A percentile compares a stretch with the other conserved stretches of the same genome.
Conservation (phyloP, 257 asterid species). For the Capsicum baccatum region DNA sequence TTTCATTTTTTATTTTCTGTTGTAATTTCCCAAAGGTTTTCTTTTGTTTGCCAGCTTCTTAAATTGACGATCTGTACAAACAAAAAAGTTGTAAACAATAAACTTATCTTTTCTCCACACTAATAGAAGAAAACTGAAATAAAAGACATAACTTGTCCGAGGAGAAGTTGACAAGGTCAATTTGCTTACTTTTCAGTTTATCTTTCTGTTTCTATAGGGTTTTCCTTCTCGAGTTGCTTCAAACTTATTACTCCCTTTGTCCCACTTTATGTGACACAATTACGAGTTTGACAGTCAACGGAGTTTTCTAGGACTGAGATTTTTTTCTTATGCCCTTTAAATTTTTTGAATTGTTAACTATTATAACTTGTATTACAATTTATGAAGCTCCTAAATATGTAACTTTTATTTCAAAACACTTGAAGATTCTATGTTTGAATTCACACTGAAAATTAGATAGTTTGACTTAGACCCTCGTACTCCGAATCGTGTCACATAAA, state of each 20-base stretch:
- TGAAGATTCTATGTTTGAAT: neutral
- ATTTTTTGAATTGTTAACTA: neutral
- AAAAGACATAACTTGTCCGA: neutral
- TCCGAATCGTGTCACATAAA: neutral
- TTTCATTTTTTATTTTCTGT: conserved; percentile 27
- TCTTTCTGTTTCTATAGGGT: neutral
- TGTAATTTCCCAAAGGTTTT: neutral
- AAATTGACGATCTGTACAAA: conserved; percentile 13
- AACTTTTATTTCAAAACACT: conserved; percentile 12
- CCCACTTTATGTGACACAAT: neutral
- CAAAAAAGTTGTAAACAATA: neutral
- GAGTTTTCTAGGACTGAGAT: neutral
- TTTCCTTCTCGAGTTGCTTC: conserved; percentile 21
- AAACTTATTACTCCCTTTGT: neutral
- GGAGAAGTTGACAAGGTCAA: neutral
- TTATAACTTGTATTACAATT: neutral
- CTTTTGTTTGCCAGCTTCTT: conserved; percentile 4
- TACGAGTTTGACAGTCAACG: neutral
- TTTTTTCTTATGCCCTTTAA: neutral
- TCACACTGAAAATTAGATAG: neutral
- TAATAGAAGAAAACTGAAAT: conserved; percentile 12
- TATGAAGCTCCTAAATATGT: neutral
- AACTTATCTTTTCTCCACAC: neutral
- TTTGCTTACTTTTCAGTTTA: conserved; percentile 1
- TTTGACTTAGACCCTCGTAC: neutral